phyloP scores from a whole-genome alignment of 2,329 filamentous ascomycete species.

The Phyllosticta capitalensis region DNA sequence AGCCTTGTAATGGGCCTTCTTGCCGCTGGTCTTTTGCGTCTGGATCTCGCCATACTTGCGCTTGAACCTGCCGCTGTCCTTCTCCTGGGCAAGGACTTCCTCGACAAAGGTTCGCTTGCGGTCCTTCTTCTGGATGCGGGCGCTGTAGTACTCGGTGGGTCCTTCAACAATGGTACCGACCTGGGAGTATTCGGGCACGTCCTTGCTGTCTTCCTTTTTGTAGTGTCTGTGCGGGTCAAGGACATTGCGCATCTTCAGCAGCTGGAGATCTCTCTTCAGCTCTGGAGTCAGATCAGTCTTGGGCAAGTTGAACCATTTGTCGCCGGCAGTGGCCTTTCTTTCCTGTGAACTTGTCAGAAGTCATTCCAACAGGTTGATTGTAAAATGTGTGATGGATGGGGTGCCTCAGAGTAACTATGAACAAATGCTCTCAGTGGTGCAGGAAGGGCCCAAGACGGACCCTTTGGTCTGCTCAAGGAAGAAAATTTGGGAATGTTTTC shows the following conservation, averaged over 20 bases:
- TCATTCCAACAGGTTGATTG: neutral
- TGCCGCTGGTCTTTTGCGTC: conserved; percentile 71
- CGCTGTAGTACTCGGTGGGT: conserved; percentile 76
- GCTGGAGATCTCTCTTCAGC: conserved; percentile 78
- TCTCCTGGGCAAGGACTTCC: conserved; percentile 64
- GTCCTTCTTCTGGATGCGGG: conserved; percentile 75
- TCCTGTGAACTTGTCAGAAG: conserved; percentile 27
- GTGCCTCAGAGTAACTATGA: conserved; percentile 72
- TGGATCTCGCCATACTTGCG: conserved; percentile 83
- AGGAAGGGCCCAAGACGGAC: conserved; percentile 74
- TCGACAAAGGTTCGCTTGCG: conserved; percentile 79
- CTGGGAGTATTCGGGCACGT: conserved; percentile 73
- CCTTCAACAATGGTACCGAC: conserved; percentile 83
- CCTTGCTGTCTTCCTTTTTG: conserved; percentile 71
- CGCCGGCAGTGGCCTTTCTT: conserved; percentile 60
- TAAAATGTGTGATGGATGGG: neutral
- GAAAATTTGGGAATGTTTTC: conserved; percentile 61
- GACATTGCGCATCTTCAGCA: conserved; percentile 80
- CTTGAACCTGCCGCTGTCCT: conserved; percentile 63
- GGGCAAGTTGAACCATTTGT: conserved; percentile 81
- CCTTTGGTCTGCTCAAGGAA: conserved; percentile 64
- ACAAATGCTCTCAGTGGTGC: conserved; percentile 56
- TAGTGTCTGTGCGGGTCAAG: conserved; percentile 85
- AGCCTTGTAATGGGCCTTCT: conserved; percentile 81
- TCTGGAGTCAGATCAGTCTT: conserved; percentile 75